Evolutionary conservation across 2,329 filamentous ascomycete genomes (phyloP).

Genomic region (Coniochaeta pulveracea): DNA sequence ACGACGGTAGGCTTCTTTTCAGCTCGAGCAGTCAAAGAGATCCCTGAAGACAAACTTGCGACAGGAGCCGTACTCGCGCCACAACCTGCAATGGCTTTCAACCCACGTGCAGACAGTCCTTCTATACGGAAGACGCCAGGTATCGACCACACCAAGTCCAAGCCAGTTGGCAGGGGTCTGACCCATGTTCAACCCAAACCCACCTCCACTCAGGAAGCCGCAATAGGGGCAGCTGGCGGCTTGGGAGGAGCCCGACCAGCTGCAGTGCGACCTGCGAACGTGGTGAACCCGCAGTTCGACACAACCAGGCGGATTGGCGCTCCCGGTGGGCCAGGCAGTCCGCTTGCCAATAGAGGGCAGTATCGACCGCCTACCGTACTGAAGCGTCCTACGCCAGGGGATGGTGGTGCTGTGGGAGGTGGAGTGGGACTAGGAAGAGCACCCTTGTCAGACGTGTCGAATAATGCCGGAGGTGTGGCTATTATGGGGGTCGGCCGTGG

Average conservation of each 20-base stretch:
- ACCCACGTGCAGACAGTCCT: slow-evolving; percentile 66
- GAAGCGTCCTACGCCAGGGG: slow-evolving; percentile 31
- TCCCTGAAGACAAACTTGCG: slow-evolving; percentile 35
- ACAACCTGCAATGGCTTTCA: slow-evolving; percentile 46
- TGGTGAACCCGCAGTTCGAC: slow-evolving; percentile 42
- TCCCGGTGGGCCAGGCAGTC: slow-evolving; percentile 41
- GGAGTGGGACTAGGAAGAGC: slow-evolving; percentile 18
- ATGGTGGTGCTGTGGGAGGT: slow-evolving; percentile 10
- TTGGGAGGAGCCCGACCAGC: slow-evolving; percentile 1
- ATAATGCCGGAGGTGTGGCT: slow-evolving; percentile 21
- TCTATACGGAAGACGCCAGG: slow-evolving; percentile 84
- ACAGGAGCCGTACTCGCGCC: slow-evolving; percentile 26
- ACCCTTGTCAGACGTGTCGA: slow-evolving; percentile 38
- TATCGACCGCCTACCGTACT: slow-evolving; percentile 46
- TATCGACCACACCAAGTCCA: slow-evolving; percentile 69
- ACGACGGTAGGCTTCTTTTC: slow-evolving; percentile 57
- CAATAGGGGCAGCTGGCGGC: neutral
- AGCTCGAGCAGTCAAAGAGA: slow-evolving; percentile 49
- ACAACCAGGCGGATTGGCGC: slow-evolving; percentile 47
- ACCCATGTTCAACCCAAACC: slow-evolving; percentile 40
- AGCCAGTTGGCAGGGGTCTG: slow-evolving; percentile 52
- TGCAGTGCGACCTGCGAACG: slow-evolving; percentile 19
- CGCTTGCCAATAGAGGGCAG: slow-evolving; percentile 44
- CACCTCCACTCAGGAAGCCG: slow-evolving; percentile 13
- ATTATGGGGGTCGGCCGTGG: slow-evolving; percentile 10